Conservation (phyloP, 2,329 filamentous ascomycete species). For the Stachybotrys elegans region DNA sequence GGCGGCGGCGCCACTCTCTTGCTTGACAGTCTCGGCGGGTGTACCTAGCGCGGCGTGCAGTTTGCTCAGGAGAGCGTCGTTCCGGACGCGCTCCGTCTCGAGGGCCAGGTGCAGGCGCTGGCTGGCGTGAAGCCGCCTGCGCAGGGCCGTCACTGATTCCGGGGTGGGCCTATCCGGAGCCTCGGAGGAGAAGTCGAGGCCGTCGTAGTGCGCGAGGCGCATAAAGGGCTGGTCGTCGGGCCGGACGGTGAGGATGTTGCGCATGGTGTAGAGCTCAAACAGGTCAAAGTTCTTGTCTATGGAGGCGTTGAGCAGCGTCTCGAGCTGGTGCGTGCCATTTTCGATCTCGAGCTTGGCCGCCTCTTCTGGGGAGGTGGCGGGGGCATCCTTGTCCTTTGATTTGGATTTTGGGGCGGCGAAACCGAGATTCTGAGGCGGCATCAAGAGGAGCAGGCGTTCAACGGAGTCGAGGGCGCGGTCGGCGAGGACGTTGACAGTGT, state of each 20-base stretch:
- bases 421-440: slow-evolving; percentile 73
- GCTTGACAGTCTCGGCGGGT: slow-evolving; percentile 15
- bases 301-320: slow-evolving; percentile 73
- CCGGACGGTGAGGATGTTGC: slow-evolving; percentile 71
- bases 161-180: slow-evolving; percentile 44
- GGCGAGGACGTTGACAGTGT: slow-evolving; percentile 88
- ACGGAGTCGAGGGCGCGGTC: slow-evolving; percentile 86
- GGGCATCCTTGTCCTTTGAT: slow-evolving; percentile 17
- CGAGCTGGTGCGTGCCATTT: slow-evolving; percentile 78
- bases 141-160: slow-evolving; percentile 66
- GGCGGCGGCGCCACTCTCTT: slow-evolving; percentile 14
- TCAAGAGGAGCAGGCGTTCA: slow-evolving; percentile 72
- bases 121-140: slow-evolving; percentile 73
- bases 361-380: slow-evolving; percentile 33
- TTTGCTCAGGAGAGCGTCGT: slow-evolving; percentile 63
- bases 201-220: slow-evolving; percentile 79
- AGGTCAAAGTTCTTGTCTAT: slow-evolving; percentile 84
- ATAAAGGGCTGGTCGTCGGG: slow-evolving; percentile 74
- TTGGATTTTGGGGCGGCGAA: slow-evolving; percentile 54
- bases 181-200: slow-evolving; percentile 39
- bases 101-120: slow-evolving; percentile 68
- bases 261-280: slow-evolving; percentile 83
- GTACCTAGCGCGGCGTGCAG: slow-evolving; percentile 44
- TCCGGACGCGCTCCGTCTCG: slow-evolving; percentile 63
- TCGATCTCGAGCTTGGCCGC: slow-evolving; percentile 66